These are phyloP conservation scores for Populus nigra DNA, from an alignment of 345 rosid species.

Conservation along the genomic window DNA sequence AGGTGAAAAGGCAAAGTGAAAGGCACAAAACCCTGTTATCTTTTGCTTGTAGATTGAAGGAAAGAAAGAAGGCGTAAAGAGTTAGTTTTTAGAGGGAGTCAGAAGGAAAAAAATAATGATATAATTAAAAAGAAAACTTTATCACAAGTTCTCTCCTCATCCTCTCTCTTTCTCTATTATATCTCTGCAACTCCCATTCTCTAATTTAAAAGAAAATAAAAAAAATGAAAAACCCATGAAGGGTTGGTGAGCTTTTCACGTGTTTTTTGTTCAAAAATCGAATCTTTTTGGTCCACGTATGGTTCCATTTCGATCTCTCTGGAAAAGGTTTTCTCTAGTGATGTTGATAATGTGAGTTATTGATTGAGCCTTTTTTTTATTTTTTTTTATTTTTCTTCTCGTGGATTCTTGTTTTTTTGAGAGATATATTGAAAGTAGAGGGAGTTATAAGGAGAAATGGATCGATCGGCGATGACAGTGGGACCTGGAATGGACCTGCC, in stretches of 20 bases:
- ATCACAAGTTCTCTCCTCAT: slow-evolving; percentile 29
- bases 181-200: neutral
- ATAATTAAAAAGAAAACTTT: neutral
- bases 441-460: slow-evolving; percentile 39
- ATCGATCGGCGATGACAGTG: slow-evolving; percentile 61
- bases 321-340: neutral
- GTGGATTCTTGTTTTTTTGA: neutral
- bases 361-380: slow-evolving; percentile 1
- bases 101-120: neutral
- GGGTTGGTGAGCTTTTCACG: slow-evolving; percentile 50
- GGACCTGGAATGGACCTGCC: slow-evolving; percentile 94
- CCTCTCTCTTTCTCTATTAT: slow-evolving; percentile 18
- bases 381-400: neutral
- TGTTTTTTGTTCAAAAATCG: slow-evolving; percentile 11
- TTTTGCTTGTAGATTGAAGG: neutral
- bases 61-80: neutral
- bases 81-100: neutral
- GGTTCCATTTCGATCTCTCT: slow-evolving; percentile 16
- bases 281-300: neutral
- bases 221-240: slow-evolving; percentile 11
- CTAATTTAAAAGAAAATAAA: neutral
- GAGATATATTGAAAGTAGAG: neutral
- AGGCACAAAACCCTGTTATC: neutral
- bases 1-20: neutral
- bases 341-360: slow-evolving; percentile 24